Conservation (phyloP, 2,329 filamentous ascomycete genomes). For the Cercospora sojina region DNA sequence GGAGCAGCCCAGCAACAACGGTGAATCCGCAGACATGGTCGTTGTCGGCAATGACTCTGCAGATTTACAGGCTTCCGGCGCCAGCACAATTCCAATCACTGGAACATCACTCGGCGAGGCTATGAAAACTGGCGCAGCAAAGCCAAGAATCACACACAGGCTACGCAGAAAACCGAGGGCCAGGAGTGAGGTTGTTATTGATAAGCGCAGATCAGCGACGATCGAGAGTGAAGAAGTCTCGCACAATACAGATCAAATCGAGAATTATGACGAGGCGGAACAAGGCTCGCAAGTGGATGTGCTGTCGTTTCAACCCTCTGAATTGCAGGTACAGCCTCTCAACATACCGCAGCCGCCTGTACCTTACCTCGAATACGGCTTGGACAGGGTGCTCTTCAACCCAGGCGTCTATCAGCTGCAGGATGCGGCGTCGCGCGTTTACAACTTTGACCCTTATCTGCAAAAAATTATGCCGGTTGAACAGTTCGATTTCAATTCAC, state of each 20-base stretch:
- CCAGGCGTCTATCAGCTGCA: constrained; percentile 88
- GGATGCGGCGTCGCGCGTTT: constrained; percentile 82
- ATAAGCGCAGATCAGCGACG: not conserved
- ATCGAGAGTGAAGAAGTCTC: not conserved
- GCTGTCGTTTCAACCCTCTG: constrained; percentile 17
- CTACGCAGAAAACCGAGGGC: not conserved
- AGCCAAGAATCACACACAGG: not conserved
- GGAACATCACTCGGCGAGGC: not conserved
- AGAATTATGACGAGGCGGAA: not conserved
- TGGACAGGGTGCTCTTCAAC: constrained; percentile 94
- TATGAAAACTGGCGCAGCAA: not conserved
- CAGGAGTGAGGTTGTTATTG: not conserved
- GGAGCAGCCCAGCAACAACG: not conserved
- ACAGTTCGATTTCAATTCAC: constrained; percentile 86
- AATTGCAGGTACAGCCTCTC: constrained; percentile 41
- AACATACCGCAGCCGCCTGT: constrained; percentile 52
- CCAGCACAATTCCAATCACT: not conserved
- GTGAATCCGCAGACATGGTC: not conserved
- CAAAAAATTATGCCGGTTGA: constrained; percentile 87
- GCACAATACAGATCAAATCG: not conserved
- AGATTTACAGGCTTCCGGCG: not conserved
- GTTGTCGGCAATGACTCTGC: not conserved
- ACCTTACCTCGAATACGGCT: constrained; percentile 67
- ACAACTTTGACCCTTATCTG: constrained; percentile 95
- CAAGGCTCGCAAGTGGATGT: constrained; percentile 14